Conservation (phyloP, 345 rosid species). For the Syzygium jambos region DNA sequence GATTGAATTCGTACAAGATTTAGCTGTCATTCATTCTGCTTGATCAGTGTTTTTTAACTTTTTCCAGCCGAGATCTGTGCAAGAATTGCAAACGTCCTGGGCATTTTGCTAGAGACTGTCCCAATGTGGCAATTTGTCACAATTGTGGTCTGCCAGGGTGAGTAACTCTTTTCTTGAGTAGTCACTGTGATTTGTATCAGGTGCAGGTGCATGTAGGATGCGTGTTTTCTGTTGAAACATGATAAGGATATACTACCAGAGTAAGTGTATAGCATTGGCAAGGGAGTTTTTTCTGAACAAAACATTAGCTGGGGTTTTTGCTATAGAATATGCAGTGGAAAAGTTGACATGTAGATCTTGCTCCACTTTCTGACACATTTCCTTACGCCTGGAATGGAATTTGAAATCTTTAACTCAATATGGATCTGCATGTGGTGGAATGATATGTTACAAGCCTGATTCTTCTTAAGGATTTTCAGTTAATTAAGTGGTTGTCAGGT, state of each 20-base stretch:
- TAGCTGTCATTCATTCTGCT: not conserved
- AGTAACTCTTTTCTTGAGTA: not conserved
- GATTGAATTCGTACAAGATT: not conserved
- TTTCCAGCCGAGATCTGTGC: conserved; percentile 83
- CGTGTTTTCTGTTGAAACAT: not conserved
- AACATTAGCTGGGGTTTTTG: not conserved
- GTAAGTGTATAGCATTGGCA: not conserved
- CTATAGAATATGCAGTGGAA: not conserved
- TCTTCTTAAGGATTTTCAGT: not conserved
- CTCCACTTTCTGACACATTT: not conserved
- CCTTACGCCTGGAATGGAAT: not conserved
- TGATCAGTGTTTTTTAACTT: not conserved
- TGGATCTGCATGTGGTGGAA: not conserved
- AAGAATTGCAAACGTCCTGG: conserved; percentile 98
- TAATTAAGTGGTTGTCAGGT: not conserved
- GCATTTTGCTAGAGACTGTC: conserved; percentile 93
- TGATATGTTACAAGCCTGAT: not conserved
- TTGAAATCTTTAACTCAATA: not conserved
- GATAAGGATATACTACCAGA: not conserved
- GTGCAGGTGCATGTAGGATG: not conserved
- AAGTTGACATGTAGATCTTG: not conserved
- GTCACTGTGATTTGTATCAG: not conserved
- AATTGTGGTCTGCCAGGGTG: conserved; percentile 98
- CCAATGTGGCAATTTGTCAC: conserved; percentile 95
- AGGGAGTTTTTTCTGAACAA: not conserved